Percentiles rank a stretch among this genome's conserved stretches.
Conservation (phyloP, 2,329 filamentous ascomycete species). For the Uncinocarpus reesii region DNA sequence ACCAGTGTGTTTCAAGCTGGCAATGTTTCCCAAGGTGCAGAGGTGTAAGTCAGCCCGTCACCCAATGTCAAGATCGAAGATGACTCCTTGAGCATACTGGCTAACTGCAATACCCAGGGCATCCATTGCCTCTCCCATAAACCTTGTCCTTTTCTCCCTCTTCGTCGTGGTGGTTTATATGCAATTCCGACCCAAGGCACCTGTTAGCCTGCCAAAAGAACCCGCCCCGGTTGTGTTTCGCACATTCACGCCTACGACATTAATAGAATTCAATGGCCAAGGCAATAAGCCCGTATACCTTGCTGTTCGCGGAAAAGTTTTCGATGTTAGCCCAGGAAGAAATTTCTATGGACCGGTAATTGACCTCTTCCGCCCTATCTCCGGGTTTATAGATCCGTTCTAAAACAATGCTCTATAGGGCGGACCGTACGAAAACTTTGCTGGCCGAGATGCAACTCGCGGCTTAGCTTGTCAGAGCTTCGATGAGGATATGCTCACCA, state of each 20-base stretch:
- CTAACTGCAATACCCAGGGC: constrained; percentile 31
- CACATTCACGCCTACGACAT: constrained; percentile 69
- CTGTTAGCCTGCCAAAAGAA: constrained; percentile 43
- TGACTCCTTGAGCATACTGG: background rate
- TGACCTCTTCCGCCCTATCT: constrained; percentile 3
- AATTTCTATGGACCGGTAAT: constrained; percentile 81
- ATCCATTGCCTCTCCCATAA: constrained; percentile 49
- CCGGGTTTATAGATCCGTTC: background rate
- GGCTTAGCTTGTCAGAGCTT: constrained; percentile 87
- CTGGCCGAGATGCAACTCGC: constrained; percentile 77
- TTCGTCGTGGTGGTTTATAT: constrained; percentile 49
- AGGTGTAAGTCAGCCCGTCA: constrained; percentile 14
- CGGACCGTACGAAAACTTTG: constrained; percentile 92
- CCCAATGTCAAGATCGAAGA: background rate
- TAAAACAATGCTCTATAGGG: constrained; percentile 38
- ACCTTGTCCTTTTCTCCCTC: constrained; percentile 50
- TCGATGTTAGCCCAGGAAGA: constrained; percentile 75
- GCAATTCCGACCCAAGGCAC: constrained; percentile 47
- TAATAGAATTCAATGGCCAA: constrained; percentile 76
- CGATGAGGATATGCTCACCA: constrained; percentile 87
- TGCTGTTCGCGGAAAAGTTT: constrained; percentile 81
- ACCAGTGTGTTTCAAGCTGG: background rate
- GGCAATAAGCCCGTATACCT: constrained; percentile 70
- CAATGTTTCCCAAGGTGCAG: constrained; percentile 11
- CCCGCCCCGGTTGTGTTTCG: constrained; percentile 68